These are phyloP conservation scores for Erysimum cheiri DNA, from an alignment of 441 rosid genomes.

Conservation along the genomic window DNA sequence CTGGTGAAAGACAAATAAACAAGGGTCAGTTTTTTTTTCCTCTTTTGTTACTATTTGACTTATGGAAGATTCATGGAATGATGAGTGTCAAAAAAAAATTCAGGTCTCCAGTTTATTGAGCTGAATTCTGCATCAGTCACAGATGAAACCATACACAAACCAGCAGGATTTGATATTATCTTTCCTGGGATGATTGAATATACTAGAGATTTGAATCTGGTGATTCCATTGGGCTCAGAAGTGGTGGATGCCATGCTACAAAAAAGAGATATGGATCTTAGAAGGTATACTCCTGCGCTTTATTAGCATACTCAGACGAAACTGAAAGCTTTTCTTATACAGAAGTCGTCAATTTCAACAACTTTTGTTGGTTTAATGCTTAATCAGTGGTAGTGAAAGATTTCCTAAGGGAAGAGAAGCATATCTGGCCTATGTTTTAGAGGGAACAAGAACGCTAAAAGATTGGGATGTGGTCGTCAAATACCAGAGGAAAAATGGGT, in stretches of 20 bases:
- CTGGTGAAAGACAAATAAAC: conserved; percentile 66
- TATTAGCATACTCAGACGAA: conserved; percentile 3
- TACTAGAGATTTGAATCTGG: conserved; percentile 67
- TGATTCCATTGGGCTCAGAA: conserved; percentile 58
- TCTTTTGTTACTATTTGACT: conserved; percentile 16
- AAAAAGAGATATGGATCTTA: conserved; percentile 60
- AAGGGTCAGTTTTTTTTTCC: conserved; percentile 53
- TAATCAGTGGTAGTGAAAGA: conserved; percentile 39
- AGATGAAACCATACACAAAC: conserved; percentile 62
- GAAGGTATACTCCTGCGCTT: conserved; percentile 51
- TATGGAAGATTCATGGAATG: neutral
- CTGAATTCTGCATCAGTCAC: conserved; percentile 57
- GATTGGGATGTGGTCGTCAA: conserved; percentile 72
- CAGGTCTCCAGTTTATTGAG: conserved; percentile 76
- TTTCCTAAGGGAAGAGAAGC: conserved; percentile 57
- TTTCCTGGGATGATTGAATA: conserved; percentile 81
- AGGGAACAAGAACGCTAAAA: conserved; percentile 63
- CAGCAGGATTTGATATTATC: conserved; percentile 77
- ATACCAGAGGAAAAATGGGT: conserved; percentile 75
- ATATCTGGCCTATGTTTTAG: conserved; percentile 67
- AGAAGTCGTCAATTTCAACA: neutral
- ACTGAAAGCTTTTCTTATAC: neutral
- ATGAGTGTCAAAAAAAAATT: conserved; percentile 28
- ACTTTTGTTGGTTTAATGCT: conserved; percentile 5
- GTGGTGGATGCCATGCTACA: conserved; percentile 56